Base-by-base conservation (phyloP, 2,329 filamentous ascomycete species). In the Botrytis aclada region DNA sequence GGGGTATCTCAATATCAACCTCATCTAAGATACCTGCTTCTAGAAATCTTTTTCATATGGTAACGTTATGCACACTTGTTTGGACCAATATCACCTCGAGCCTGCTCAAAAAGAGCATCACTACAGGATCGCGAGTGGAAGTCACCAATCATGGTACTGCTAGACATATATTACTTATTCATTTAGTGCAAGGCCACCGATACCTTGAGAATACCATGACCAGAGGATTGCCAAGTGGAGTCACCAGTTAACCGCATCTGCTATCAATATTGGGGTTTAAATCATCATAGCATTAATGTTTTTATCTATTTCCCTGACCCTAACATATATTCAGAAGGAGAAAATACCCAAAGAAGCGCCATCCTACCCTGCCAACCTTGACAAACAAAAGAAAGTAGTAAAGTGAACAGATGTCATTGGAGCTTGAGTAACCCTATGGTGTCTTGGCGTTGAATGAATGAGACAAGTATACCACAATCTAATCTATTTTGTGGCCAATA, bases 401-500 rank as follows among this genome's bases (percentile, higher is more conserved):
- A 67, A 25, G 22, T 41, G 32, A 39, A 39, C 22, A 54, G 25
- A 25, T 39, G 8, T 54, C 32, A 4, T 41, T 39, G 25, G 45
- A 39, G 25, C 64, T 29, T 16, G 34, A 54, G 34, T 39, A 41
- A 67, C n/a, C 16, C 5, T 2, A n/a, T 9, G n/a, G 3, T n/a
- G 5, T 22, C 34, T 56, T n/a, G 34, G 64, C 5, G 25, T 14
- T 14, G 9, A 56, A 54, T 29, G 10, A 39, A 22, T 5, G 37
- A 6, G 16, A 54, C 3, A 54, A 29, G 18, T 20, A 56, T 41
- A 41, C 6, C 18, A 20, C 64, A 54, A 10, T 29, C 34, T 32
- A 54, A 41, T 65, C 51, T 69, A 72, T 34, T 60, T 69, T n/a
- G 70, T 72, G 16, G 51, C 64, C 51, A 69, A 37, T 25, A 72